phyloP scores from a whole-genome alignment of 2,329 filamentous ascomycete genomes.

The Aspergillus sclerotialis region DNA sequence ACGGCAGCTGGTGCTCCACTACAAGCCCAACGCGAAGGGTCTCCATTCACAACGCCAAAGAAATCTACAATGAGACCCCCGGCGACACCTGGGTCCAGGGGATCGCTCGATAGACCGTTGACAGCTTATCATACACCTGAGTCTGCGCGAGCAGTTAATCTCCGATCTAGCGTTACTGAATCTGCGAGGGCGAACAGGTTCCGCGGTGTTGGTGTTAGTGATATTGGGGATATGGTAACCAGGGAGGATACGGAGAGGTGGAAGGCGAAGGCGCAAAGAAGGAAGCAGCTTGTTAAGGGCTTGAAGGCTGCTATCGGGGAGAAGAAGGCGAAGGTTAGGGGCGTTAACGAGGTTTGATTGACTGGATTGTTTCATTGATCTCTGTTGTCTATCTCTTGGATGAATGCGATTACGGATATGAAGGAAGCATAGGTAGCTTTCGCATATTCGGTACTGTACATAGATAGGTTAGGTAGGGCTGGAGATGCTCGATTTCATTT shows the following conservation, averaged over 20 bases:
- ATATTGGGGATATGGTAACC: slow-evolving; percentile 14
- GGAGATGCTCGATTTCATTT: too few species aligned
- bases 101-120: slow-evolving; percentile 23
- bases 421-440: too few species aligned
- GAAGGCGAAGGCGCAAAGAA: slow-evolving; percentile 29
- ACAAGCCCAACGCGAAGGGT: slow-evolving; percentile 27
- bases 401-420: too few species aligned
- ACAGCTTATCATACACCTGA: slow-evolving; percentile 37
- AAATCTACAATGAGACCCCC: slow-evolving; percentile 27
- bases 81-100: slow-evolving; percentile 31
- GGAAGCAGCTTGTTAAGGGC: slow-evolving; percentile 27
- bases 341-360: slow-evolving; percentile 28
- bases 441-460: too few species aligned
- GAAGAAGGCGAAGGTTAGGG: slow-evolving; percentile 27
- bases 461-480: too few species aligned
- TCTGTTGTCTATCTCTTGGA: slow-evolving; percentile 5
- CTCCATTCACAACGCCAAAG: slow-evolving; percentile 31
- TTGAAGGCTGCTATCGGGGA: slow-evolving; percentile 30
- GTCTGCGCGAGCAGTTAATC: slow-evolving; percentile 26
- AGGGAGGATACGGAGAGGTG: slow-evolving; percentile 27
- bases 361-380: too few species aligned
- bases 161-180: slow-evolving; percentile 29
- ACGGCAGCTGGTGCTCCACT: slow-evolving; percentile 18
- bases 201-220: slow-evolving; percentile 25
- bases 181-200: slow-evolving; percentile 25